Conservation (phyloP, 768 basidiomycete genomes). For the Pleurotus salmoneostramineus region DNA sequence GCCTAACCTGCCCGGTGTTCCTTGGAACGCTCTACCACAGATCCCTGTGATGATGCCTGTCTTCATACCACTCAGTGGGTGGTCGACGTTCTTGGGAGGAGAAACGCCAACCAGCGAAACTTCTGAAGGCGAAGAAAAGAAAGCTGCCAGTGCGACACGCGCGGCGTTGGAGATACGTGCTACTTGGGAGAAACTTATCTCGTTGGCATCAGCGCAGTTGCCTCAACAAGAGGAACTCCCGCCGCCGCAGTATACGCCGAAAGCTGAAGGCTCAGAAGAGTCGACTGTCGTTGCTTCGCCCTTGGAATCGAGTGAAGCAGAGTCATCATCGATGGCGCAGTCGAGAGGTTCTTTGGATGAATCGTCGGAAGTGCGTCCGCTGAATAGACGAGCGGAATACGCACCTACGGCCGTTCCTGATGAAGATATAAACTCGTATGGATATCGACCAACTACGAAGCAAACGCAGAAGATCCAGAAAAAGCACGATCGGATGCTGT, state of each 20-base stretch:
- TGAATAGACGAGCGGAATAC: constrained; percentile 33
- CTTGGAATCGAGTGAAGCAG: constrained; percentile 9
- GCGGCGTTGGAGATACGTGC: constrained; percentile 62
- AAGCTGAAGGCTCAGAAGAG: constrained; percentile 29
- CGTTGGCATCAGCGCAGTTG: constrained; percentile 44
- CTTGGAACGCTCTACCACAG: constrained; percentile 61
- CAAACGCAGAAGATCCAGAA: constrained; percentile 47
- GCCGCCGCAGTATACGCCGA: constrained; percentile 73
- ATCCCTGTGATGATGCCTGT: constrained; percentile 80
- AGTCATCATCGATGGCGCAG: constrained; percentile 15
- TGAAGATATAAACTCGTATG: constrained; percentile 66
- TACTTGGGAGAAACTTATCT: constrained; percentile 76
- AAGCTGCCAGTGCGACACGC: constrained; percentile 39
- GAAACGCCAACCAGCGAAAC: constrained; percentile 26
- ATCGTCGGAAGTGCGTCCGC: constrained; percentile 29
- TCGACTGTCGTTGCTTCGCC: constrained; percentile 8
- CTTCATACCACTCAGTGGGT: constrained; percentile 63
- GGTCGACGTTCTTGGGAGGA: constrained; percentile 62
- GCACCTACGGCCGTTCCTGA: constrained; percentile 49
- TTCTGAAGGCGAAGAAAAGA: constrained; percentile 30
- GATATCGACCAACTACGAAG: constrained; percentile 52
- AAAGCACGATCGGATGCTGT: constrained; percentile 83
- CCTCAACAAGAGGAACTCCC: constrained; percentile 50
- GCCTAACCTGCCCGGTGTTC: constrained; percentile 58
- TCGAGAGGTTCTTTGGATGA: constrained; percentile 15